phyloP scores from a whole-genome alignment of 352 stramenopile species.

The Globisporangium radiosum region DNA sequence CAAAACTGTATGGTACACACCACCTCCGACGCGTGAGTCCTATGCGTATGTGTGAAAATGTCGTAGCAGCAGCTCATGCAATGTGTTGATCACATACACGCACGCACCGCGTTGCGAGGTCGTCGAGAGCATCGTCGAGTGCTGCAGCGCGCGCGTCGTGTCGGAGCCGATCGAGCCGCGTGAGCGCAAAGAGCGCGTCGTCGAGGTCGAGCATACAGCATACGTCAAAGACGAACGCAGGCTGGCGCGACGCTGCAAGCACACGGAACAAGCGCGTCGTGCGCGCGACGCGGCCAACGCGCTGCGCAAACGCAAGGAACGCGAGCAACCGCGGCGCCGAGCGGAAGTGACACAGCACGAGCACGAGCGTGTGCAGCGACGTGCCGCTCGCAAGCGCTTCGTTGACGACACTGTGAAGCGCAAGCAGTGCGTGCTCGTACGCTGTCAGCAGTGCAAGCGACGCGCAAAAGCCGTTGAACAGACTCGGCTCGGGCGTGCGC shows the following conservation, averaged over 20 bases:
- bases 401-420: constrained; percentile 36
- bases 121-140: constrained; percentile 23
- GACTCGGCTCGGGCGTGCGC: constrained; percentile 1
- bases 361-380: constrained; percentile 30
- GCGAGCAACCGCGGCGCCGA: constrained; percentile 19
- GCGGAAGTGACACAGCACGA: constrained; percentile 50
- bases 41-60: too few relatives aligned
- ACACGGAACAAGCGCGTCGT: constrained; percentile 45
- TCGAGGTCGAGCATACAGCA: constrained; percentile 56
- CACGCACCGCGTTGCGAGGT: constrained; percentile 13
- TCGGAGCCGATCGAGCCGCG: constrained; percentile 52
- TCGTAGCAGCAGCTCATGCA: too few relatives aligned
- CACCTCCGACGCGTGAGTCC: too few relatives aligned
- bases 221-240: constrained; percentile 59
- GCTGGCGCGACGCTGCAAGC: constrained; percentile 39
- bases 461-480: constrained; percentile 41
- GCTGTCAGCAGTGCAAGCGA: constrained; percentile 25
- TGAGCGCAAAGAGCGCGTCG: constrained; percentile 55
- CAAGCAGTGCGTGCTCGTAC: constrained; percentile 23
- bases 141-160: constrained; percentile 8
- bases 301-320: constrained; percentile 42
- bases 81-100: background rate
- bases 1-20: background rate
- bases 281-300: constrained; percentile 16
- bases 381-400: constrained; percentile 32